phyloP scores from a whole-genome alignment of 441 rosid species.

The Pelargonium citronellum region DNA sequence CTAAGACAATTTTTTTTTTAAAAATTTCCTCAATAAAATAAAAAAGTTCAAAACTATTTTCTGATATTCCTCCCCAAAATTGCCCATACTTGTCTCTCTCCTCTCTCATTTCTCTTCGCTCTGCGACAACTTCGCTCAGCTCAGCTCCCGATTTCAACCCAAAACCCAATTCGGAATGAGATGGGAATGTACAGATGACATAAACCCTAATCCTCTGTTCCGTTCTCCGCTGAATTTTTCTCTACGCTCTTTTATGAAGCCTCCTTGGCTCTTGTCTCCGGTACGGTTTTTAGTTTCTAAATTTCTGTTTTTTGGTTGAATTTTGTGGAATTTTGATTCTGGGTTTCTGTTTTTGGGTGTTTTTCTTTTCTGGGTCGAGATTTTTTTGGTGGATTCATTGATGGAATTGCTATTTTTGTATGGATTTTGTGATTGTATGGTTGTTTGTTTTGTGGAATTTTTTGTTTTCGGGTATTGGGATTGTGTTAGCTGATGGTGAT shows the following conservation, averaged over 20 bases:
- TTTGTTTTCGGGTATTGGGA: constrained; percentile 16
- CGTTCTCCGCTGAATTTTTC: constrained; percentile 1
- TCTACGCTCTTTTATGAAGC: constrained; percentile 40
- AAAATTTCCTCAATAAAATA: too few species aligned
- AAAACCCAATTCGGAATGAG: constrained; percentile 2
- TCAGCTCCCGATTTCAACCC: constrained; percentile 12
- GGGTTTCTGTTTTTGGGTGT: neutral
- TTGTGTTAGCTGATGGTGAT: constrained; percentile 22
- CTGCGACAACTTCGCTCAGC: constrained; percentile 14
- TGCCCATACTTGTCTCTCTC: neutral
- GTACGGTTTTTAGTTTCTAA: constrained; percentile 23
- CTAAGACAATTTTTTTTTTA: neutral
- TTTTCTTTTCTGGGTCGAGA: neutral
- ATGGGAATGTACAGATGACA: constrained; percentile 17
- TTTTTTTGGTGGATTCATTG: neutral
- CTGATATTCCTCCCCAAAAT: constrained; percentile 13
- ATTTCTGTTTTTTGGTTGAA: neutral
- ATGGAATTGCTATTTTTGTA: neutral
- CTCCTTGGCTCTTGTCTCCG: constrained; percentile 39
- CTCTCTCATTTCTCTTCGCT: constrained; percentile 12
- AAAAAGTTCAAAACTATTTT: constrained; percentile 1
- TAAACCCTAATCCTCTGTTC: constrained; percentile 9
- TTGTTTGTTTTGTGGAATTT: constrained; percentile 15
- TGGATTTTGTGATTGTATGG: neutral
- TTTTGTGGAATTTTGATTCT: neutral